phyloP scores from a whole-genome alignment of 2,329 filamentous ascomycete species.

The Cladophialophora exuberans region DNA sequence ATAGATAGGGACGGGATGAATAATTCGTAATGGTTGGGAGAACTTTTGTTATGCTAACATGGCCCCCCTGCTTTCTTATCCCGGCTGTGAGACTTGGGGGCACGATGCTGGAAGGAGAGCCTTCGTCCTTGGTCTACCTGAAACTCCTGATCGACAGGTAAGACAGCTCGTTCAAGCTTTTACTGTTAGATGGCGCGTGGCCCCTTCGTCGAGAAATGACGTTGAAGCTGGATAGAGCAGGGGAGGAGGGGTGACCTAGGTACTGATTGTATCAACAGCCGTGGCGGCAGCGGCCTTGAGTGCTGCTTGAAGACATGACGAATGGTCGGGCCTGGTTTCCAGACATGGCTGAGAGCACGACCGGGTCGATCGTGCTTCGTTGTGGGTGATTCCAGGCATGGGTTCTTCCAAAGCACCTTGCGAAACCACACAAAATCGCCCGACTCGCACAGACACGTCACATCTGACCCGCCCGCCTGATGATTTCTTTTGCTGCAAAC shows the following conservation, averaged over 20 bases:
- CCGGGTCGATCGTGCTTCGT: not conserved
- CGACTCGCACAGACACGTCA: constrained; percentile 19
- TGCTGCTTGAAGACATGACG: not conserved
- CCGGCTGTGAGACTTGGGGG: not conserved
- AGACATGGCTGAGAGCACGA: not conserved
- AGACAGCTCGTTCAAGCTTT: not conserved
- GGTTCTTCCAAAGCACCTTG: not conserved
- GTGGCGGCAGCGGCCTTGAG: too few species aligned
- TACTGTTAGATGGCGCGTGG: not conserved
- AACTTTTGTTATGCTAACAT: too few species aligned
- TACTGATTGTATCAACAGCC: too few species aligned
- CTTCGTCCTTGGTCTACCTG: not conserved
- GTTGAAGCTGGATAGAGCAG: too few species aligned
- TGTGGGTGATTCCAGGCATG: not conserved
- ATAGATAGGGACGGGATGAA: too few species aligned
- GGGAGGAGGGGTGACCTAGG: too few species aligned
- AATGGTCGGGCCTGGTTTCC: not conserved
- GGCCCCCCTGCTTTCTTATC: too few species aligned
- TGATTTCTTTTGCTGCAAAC: constrained; percentile 6
- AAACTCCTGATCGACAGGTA: not conserved
- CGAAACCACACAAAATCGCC: constrained; percentile 1
- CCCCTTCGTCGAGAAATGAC: not conserved
- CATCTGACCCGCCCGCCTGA: constrained; percentile 1
- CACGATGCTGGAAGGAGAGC: not conserved
- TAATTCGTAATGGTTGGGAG: too few species aligned